Conservation (phyloP, 176 grass and related monocot species). For the Bolboschoenus planiculmis region DNA sequence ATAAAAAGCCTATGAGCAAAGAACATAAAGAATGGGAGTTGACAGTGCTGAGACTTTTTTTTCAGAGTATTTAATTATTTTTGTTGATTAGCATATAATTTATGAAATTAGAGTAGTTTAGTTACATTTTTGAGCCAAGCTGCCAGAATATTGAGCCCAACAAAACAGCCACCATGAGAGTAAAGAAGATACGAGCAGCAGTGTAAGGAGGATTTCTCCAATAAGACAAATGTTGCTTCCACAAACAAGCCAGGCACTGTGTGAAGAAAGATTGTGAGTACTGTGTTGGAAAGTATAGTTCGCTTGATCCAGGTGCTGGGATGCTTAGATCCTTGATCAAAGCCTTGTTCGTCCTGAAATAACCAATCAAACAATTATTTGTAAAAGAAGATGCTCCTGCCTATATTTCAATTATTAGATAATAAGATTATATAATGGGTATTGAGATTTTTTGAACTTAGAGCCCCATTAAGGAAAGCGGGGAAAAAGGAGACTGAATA, state of each 20-base stretch:
- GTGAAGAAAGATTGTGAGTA: constrained; percentile 30
- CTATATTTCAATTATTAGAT: not conserved
- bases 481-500: not conserved
- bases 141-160: constrained; percentile 34
- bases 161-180: constrained; percentile 19
- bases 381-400: not conserved
- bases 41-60: not conserved
- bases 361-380: not conserved
- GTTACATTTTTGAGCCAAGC: constrained; percentile 34
- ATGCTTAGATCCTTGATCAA: constrained; percentile 31
- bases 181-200: constrained; percentile 28
- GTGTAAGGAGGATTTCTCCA: constrained; percentile 47
- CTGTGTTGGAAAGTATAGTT: constrained; percentile 28
- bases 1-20: not conserved
- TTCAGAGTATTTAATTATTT: not conserved
- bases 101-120: not conserved
- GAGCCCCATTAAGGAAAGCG: not conserved
- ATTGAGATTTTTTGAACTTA: not conserved
- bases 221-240: constrained; percentile 38
- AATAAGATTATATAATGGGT: not conserved
- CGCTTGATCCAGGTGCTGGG: constrained; percentile 17
- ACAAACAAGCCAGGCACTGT: constrained; percentile 35
- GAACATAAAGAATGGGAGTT: not conserved
- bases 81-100: not conserved
- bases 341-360: constrained; percentile 35